A percentile compares a stretch with the other conserved stretches of the same genome.
Evolutionary conservation across 495 filamentous ascomycete genomes (phyloP).

Genomic region (Penicillium arizonense): DNA sequence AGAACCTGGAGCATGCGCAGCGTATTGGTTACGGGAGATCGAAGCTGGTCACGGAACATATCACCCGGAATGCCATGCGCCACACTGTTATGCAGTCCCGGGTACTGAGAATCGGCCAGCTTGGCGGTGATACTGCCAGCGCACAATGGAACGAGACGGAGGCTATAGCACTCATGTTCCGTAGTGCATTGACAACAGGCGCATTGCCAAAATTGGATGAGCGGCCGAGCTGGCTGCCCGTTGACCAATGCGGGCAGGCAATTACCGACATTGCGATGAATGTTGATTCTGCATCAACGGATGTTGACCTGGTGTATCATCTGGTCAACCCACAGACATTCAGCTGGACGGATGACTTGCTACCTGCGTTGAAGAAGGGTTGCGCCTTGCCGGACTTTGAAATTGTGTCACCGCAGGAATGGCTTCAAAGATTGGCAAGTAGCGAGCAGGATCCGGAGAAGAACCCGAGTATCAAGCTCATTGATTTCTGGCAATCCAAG

Average conservation of each 20-base stretch:
- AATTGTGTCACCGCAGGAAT: conserved; percentile 41
- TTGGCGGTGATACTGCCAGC: conserved; percentile 53
- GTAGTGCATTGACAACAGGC: conserved; percentile 43
- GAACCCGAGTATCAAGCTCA: conserved; percentile 60
- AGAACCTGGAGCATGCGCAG: conserved; percentile 48
- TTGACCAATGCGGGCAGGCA: conserved; percentile 31
- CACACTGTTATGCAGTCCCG: conserved; percentile 30
- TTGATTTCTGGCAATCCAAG: conserved; percentile 50
- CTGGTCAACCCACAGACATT: conserved; percentile 50
- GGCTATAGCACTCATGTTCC: conserved; percentile 63
- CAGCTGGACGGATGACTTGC: conserved; percentile 51
- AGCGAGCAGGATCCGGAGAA: conserved; percentile 47
- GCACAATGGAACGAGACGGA: conserved; percentile 65
- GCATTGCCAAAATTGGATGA: conserved; percentile 54
- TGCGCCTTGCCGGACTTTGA: conserved; percentile 44
- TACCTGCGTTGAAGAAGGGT: conserved; percentile 44
- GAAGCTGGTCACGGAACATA: conserved; percentile 63
- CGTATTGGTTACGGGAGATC: conserved; percentile 57
- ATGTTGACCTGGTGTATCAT: conserved; percentile 46
- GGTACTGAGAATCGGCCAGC: conserved; percentile 60
- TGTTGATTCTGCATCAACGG: background rate
- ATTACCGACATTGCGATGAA: conserved; percentile 23
- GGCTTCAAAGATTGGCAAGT: conserved; percentile 46
- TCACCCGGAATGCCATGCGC: conserved; percentile 41
- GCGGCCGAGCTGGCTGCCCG: conserved; percentile 53